phyloP scores from a whole-genome alignment of 495 filamentous ascomycete genomes.

The Halenospora varia region DNA sequence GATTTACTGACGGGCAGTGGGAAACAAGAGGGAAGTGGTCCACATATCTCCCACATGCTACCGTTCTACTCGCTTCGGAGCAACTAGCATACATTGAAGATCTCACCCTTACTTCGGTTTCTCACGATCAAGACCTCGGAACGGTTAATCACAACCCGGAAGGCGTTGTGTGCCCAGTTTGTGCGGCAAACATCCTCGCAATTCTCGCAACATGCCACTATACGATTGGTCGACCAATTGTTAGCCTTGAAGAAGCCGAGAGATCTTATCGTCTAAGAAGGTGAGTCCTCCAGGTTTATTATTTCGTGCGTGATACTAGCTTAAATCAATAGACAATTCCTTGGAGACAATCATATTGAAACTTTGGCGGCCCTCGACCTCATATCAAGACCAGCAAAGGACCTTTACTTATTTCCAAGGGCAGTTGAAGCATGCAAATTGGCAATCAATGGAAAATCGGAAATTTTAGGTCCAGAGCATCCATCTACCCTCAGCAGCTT shows the following conservation, averaged over 20 bases:
- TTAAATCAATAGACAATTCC: background rate
- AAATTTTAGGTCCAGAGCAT: background rate
- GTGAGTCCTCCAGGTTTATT: background rate
- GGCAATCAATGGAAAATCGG: constrained; percentile 2
- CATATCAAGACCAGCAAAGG: background rate
- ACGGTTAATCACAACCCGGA: too few relatives aligned
- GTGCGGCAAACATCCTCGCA: too few relatives aligned
- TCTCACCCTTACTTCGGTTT: too few relatives aligned
- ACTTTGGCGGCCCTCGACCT: background rate
- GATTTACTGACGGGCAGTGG: too few relatives aligned
- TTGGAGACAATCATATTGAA: background rate
- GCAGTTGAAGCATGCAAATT: background rate
- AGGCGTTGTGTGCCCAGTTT: too few relatives aligned
- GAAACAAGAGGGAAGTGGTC: too few relatives aligned
- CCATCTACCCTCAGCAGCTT: background rate
- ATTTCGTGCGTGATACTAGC: background rate
- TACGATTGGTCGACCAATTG: background rate
- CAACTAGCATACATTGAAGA: too few relatives aligned
- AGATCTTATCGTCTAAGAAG: background rate
- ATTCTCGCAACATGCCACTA: background rate
- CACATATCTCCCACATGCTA: too few relatives aligned
- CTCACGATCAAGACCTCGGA: too few relatives aligned
- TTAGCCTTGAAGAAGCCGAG: background rate
- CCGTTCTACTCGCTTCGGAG: too few relatives aligned
- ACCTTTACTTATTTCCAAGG: background rate